These are phyloP conservation scores for Pseudogymnoascus sp. DNA, from an alignment of 2,329 filamentous ascomycete species.

Conservation along the genomic window DNA sequence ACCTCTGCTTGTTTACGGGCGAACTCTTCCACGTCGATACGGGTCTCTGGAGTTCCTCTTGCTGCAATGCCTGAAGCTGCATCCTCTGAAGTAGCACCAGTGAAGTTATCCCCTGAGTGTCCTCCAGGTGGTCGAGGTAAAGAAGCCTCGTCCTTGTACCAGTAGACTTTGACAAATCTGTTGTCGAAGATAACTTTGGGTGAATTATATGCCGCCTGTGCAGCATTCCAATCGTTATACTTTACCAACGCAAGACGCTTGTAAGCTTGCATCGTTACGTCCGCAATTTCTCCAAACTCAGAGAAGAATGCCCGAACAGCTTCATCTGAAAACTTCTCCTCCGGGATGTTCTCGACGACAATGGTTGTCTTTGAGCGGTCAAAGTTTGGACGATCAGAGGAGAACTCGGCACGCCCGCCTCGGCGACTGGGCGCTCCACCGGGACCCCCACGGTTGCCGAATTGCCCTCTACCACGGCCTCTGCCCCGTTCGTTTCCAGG, in stretches of 20 bases:
- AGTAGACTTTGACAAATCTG: slow-evolving; percentile 77
- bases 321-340: slow-evolving; percentile 59
- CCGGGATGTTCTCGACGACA: slow-evolving; percentile 71
- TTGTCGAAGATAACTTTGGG: slow-evolving; percentile 80
- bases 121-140: slow-evolving; percentile 26
- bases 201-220: slow-evolving; percentile 64
- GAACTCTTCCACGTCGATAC: slow-evolving; percentile 62
- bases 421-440: slow-evolving; percentile 18
- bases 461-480: slow-evolving; percentile 28
- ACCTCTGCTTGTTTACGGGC: slow-evolving; percentile 61
- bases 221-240: slow-evolving; percentile 57
- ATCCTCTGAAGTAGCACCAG: slow-evolving; percentile 26
- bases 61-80: slow-evolving; percentile 20
- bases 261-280: slow-evolving; percentile 56
- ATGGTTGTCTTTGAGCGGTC: slow-evolving; percentile 60
- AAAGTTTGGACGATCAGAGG: slow-evolving; percentile 52
- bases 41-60: slow-evolving; percentile 19
- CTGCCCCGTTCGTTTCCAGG: slow-evolving; percentile 24
- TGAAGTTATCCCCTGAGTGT: background rate
- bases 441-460: slow-evolving; percentile 23
- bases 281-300: slow-evolving; percentile 59
- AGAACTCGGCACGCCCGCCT: slow-evolving; percentile 46
- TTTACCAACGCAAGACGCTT: slow-evolving; percentile 63
- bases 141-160: slow-evolving; percentile 51
- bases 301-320: slow-evolving; percentile 61